phyloP scores from a whole-genome alignment of 2,329 filamentous ascomycete species.

The Mycogone perniciosa region DNA sequence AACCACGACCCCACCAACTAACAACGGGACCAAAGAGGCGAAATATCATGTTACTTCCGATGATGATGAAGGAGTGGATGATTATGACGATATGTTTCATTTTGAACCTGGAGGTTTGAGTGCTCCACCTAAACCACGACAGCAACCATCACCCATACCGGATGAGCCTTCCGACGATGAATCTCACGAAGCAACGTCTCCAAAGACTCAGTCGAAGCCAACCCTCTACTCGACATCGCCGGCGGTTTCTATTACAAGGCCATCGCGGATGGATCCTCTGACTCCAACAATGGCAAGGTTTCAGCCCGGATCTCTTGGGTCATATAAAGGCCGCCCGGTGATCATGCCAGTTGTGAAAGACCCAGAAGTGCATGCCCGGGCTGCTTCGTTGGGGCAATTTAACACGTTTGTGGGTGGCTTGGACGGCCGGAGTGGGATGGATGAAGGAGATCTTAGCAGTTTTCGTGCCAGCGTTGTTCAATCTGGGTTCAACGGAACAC shows the following conservation, averaged over 20 bases:
- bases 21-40: not conserved
- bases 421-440: conserved; percentile 44
- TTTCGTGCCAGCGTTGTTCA: conserved; percentile 37
- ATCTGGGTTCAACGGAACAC: conserved; percentile 36
- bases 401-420: conserved; percentile 48
- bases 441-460: conserved; percentile 38
- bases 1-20: not conserved
- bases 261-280: conserved; percentile 21
- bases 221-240: conserved; percentile 38
- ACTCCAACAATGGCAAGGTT: conserved; percentile 29
- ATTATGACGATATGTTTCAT: conserved; percentile 37
- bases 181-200: not conserved
- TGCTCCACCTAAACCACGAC: conserved; percentile 22
- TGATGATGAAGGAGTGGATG: conserved; percentile 8
- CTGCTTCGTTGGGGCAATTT: conserved; percentile 42
- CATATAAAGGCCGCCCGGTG: conserved; percentile 49
- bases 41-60: not conserved
- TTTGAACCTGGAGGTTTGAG: conserved; percentile 36
- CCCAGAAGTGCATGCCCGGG: conserved; percentile 42
- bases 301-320: conserved; percentile 40
- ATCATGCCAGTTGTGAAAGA: conserved; percentile 46
- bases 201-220: not conserved
- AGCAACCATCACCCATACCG: conserved; percentile 23
- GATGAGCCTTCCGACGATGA: conserved; percentile 30
- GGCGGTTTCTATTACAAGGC: conserved; percentile 34